Conservation (phyloP, 108 stramenopile species). For the Pelagomonas calceolata region DNA sequence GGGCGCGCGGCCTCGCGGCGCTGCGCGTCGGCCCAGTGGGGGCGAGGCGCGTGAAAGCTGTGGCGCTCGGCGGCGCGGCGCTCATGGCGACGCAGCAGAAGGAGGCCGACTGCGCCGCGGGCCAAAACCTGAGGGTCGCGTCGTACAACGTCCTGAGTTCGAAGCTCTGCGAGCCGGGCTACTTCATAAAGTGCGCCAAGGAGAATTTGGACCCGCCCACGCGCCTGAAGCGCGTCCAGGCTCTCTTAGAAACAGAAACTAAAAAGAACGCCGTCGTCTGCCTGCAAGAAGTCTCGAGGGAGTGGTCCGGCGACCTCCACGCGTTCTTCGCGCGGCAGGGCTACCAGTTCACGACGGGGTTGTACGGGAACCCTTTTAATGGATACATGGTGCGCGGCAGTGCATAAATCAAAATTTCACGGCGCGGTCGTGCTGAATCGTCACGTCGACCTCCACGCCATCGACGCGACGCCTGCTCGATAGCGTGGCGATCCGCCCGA, state of each 20-base stretch:
- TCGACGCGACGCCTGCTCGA: too few relatives aligned
- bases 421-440: too few relatives aligned
- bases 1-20: too few relatives aligned
- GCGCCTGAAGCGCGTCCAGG: slow-evolving; percentile 6
- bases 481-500: too few relatives aligned
- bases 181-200: slow-evolving; percentile 12
- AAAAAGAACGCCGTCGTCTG: slow-evolving; percentile 26
- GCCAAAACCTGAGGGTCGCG: slow-evolving; percentile 2
- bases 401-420: too few relatives aligned
- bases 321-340: slow-evolving; percentile 24
- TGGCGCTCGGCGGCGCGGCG: too few relatives aligned
- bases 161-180: slow-evolving; percentile 9
- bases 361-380: slow-evolving; percentile 37
- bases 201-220: slow-evolving; percentile 12
- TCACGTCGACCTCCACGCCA: too few relatives aligned
- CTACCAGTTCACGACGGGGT: slow-evolving; percentile 28
- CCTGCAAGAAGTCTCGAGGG: slow-evolving; percentile 36
- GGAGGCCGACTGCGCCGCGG: too few relatives aligned
- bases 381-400: too few relatives aligned
- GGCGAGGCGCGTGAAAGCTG: too few relatives aligned
- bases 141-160: slow-evolving; percentile 24
- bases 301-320: slow-evolving; percentile 36
- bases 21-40: too few relatives aligned
- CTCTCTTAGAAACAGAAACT: slow-evolving; percentile 16
- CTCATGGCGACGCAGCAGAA: too few relatives aligned